Percentiles rank a stretch among this genome's conserved stretches.
phyloP scores from a whole-genome alignment of 1,139 yeast species.

The Kazachstania sp. region DNA sequence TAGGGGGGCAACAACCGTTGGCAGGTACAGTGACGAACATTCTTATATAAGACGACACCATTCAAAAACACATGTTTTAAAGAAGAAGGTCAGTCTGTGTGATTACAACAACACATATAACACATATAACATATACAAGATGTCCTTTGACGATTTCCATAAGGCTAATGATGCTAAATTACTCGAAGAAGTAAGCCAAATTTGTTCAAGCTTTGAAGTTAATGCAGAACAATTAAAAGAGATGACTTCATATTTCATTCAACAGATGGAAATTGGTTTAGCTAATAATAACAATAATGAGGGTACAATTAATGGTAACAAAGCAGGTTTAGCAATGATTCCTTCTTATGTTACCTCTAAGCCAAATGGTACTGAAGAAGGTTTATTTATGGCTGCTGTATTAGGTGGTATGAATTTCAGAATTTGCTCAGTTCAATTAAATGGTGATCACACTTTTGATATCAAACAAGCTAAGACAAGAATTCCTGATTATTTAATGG shows the following conservation, averaged over 20 bases:
- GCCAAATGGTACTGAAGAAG: conserved; percentile 76
- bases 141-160: conserved; percentile 27
- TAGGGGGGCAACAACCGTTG: too few species aligned
- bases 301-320: conserved; percentile 28
- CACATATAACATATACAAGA: conserved; percentile 3
- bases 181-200: conserved; percentile 36
- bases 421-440: conserved; percentile 72
- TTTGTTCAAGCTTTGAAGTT: conserved; percentile 49
- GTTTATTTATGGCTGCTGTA: conserved; percentile 72
- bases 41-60: too few species aligned
- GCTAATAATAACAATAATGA: conserved; percentile 9
- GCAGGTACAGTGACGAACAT: too few species aligned
- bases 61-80: too few species aligned
- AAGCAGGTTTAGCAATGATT: conserved; percentile 66
- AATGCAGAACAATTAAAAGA: conserved; percentile 43
- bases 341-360: conserved; percentile 74
- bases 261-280: conserved; percentile 57
- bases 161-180: conserved; percentile 18
- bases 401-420: conserved; percentile 86
- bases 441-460: conserved; percentile 72
- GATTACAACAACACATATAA: neutral
- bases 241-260: conserved; percentile 57
- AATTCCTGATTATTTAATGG: conserved; percentile 66
- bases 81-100: too few species aligned
- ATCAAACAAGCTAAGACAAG: conserved; percentile 64